Conservation (phyloP, 805 yeast species). For the Candida silvicultrix region DNA sequence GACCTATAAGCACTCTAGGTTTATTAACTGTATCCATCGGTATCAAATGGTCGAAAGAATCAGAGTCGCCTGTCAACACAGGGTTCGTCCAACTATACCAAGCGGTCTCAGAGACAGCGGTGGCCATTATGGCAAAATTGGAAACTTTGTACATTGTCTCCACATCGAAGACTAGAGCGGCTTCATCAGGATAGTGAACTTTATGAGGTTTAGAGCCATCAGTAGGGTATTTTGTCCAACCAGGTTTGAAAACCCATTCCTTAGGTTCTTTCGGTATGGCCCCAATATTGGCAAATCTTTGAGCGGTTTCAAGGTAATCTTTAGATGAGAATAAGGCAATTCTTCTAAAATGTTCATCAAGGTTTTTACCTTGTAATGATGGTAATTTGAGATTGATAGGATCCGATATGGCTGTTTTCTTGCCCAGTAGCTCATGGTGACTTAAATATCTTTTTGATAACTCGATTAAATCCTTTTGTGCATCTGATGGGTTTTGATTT, state of each 20-base stretch:
- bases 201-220: slow-evolving; percentile 42
- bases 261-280: slow-evolving; percentile 36
- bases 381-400: slow-evolving; percentile 67
- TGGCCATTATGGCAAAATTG: slow-evolving; percentile 71
- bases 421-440: slow-evolving; percentile 66
- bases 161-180: slow-evolving; percentile 77
- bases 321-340: slow-evolving; percentile 55
- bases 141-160: slow-evolving; percentile 78
- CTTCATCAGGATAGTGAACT: slow-evolving; percentile 68
- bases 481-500: slow-evolving; percentile 13
- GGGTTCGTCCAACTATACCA: slow-evolving; percentile 98
- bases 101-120: slow-evolving; percentile 68
- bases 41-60: slow-evolving; percentile 51
- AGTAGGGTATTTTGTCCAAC: slow-evolving; percentile 74
- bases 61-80: slow-evolving; percentile 49
- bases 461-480: slow-evolving; percentile 32
- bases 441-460: slow-evolving; percentile 56
- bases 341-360: slow-evolving; percentile 82
- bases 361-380: slow-evolving; percentile 55
- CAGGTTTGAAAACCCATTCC: slow-evolving; percentile 54
- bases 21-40: slow-evolving; percentile 53
- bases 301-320: slow-evolving; percentile 52
- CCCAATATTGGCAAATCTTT: slow-evolving; percentile 33
- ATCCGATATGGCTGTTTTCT: slow-evolving; percentile 52
- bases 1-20: slow-evolving; percentile 73